Percentiles rank a stretch among this genome's conserved stretches.
Conservation (phyloP, 768 basidiomycete genomes). For the Polyporus arcularius region DNA sequence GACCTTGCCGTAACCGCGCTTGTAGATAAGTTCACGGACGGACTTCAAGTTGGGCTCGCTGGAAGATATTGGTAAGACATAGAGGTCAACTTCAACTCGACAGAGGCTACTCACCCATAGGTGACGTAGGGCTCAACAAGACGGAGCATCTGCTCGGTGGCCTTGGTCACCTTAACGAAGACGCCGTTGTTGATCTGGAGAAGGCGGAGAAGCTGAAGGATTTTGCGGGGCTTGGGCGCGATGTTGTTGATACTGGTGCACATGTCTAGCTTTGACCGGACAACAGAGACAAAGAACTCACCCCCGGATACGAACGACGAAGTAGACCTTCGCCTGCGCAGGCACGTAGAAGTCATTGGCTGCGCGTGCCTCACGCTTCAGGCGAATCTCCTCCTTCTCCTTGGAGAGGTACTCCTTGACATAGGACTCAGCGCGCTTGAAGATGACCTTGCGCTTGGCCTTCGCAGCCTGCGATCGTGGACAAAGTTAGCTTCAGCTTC, state of each 20-base stretch:
- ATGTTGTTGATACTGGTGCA: slow-evolving; percentile 94
- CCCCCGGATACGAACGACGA: slow-evolving; percentile 97
- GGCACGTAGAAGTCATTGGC: slow-evolving; percentile 97
- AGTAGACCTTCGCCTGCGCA: slow-evolving; percentile 96
- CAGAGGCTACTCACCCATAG: slow-evolving; percentile 70
- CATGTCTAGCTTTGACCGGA: slow-evolving; percentile 1
- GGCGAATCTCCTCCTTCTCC: slow-evolving; percentile 95
- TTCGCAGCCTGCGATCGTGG: slow-evolving; percentile 63
- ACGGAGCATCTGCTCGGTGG: slow-evolving; percentile 97
- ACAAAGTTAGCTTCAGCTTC: not conserved
- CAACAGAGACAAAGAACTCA: slow-evolving; percentile 42
- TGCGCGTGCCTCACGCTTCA: slow-evolving; percentile 90
- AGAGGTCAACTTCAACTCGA: not conserved
- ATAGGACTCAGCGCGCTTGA: slow-evolving; percentile 98
- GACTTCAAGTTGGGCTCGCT: slow-evolving; percentile 97
- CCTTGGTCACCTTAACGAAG: slow-evolving; percentile 95
- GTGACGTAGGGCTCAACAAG: slow-evolving; percentile 97
- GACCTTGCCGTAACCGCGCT: slow-evolving; percentile 99
- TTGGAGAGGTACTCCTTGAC: slow-evolving; percentile 93
- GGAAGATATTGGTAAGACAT: not conserved
- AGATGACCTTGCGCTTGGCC: slow-evolving; percentile 94
- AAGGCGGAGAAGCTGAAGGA: slow-evolving; percentile 95
- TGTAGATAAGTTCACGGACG: slow-evolving; percentile 97
- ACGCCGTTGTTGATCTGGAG: slow-evolving; percentile 99
- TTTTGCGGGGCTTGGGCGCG: slow-evolving; percentile 99